Conservation (phyloP, 2,329 filamentous ascomycete species). For the Blastomyces percursus region DNA sequence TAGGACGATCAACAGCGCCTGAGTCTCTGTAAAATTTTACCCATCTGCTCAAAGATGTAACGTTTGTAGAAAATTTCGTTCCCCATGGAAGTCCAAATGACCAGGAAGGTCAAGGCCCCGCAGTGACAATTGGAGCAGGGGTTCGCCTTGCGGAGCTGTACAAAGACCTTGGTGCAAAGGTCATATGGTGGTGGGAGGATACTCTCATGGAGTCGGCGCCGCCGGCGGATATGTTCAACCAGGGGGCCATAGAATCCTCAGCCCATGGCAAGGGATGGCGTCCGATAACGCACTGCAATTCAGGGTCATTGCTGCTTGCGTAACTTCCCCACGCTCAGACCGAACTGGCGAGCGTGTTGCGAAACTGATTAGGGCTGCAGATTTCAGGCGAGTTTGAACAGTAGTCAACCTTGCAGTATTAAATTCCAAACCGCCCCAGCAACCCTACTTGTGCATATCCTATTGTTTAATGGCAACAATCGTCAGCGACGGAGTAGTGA, state of each 20-base stretch:
- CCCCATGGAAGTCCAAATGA: conserved; percentile 23
- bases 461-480: too few species aligned
- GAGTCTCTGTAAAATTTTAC: conserved; percentile 33
- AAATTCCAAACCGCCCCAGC: too few species aligned
- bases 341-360: too few species aligned
- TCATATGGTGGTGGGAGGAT: conserved; percentile 45
- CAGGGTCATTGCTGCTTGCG: conserved; percentile 45
- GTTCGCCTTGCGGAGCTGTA: conserved; percentile 43
- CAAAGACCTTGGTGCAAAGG: conserved; percentile 34
- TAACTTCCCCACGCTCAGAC: conserved; percentile 27
- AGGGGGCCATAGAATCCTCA: conserved; percentile 48
- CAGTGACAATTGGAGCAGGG: conserved; percentile 45
- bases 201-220: conserved; percentile 45
- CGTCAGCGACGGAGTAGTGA: too few species aligned
- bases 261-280: conserved; percentile 44
- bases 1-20: conserved; percentile 50
- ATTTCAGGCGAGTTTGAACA: too few species aligned
- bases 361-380: too few species aligned
- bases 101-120: conserved; percentile 32
- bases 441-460: too few species aligned
- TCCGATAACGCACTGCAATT: conserved; percentile 49
- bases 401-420: too few species aligned
- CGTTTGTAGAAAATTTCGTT: conserved; percentile 36
- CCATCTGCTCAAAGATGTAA: conserved; percentile 23
- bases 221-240: conserved; percentile 51